Base-by-base conservation (phyloP, 2,329 filamentous ascomycete species). In the Neonectria ditissima region DNA sequence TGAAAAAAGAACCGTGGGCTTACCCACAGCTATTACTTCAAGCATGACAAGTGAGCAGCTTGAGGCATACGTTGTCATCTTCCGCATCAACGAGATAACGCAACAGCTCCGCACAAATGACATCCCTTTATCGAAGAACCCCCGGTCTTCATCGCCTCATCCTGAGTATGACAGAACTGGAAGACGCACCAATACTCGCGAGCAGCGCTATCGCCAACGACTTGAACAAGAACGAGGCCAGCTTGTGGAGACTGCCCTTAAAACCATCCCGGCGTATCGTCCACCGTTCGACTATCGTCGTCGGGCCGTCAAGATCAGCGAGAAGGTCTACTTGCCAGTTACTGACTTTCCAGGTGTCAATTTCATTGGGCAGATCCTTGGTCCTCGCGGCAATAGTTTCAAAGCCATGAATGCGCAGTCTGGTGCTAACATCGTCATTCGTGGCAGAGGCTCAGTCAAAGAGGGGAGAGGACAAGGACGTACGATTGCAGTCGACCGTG, bases 311-410 rank as follows among this genome's bases (percentile, higher is more conserved):
- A 91, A 50, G 51, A 37, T 91, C 77, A 90, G 92, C 81, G 91
- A 93, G 83, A 93, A 93, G 82, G 89, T 94, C 84, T 93, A 93
- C 79, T 90, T 94, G 76, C 91, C 91, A 74, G 89, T 91, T 81
- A 92, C 92, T 85, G 91, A 94, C 80, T 93, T 92, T 81, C 91
- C 91, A 82, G 89, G 92, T 79, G 92, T 93, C 86, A 94, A 94
- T 86, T 94, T 93, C 89, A 94, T 94, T 86, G 91, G 91, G 79
- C 88, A 94, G 83, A 89, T 94, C 75, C 93, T 94, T 84, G 91
- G 92, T 78, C 91, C 91, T 78, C 90, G 92, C 87, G 92, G 91
- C 77, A 92, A 92, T 77, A 94, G 91, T 68, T 83, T 94, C 74
- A 92, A 92, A 79, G 92, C 91, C 78, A 92, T 94, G 91, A 90